Conservation (phyloP, 257 asterid species). For the Solanum sejunctum region DNA sequence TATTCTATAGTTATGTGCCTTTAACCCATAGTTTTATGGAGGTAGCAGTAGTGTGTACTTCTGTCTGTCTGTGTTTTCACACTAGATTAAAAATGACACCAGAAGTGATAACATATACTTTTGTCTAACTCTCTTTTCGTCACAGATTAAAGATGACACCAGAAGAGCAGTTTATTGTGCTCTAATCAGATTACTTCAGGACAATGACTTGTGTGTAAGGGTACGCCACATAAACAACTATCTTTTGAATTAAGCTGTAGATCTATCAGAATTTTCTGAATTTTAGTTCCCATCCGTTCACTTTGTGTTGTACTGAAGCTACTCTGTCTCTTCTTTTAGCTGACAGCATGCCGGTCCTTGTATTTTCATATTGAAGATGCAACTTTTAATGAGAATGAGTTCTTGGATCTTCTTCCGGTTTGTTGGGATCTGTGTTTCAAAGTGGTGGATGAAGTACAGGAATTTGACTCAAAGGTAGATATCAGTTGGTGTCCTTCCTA, state of each 20-base stretch:
- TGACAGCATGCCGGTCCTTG: slow-evolving; percentile 88
- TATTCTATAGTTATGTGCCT: not conserved
- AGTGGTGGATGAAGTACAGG: slow-evolving; percentile 83
- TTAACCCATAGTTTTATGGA: not conserved
- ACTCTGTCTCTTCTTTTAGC: slow-evolving; percentile 28
- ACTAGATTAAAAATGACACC: slow-evolving; percentile 84
- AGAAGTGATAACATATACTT: slow-evolving; percentile 18
- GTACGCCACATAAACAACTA: slow-evolving; percentile 24
- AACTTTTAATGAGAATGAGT: slow-evolving; percentile 76
- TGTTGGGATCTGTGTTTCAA: slow-evolving; percentile 92
- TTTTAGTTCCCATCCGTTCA: not conserved
- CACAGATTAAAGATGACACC: slow-evolving; percentile 81
- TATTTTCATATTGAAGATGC: slow-evolving; percentile 93
- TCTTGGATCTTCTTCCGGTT: slow-evolving; percentile 66
- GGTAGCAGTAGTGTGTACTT: slow-evolving; percentile 3
- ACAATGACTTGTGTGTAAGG: slow-evolving; percentile 82
- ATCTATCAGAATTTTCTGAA: slow-evolving; percentile 4
- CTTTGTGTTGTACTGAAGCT: not conserved
- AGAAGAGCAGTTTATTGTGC: slow-evolving; percentile 88
- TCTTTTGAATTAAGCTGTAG: not conserved
- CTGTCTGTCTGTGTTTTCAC: not conserved
- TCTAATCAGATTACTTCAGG: slow-evolving; percentile 82
- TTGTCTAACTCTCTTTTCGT: not conserved
- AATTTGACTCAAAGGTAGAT: slow-evolving; percentile 85
- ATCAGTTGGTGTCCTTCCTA: not conserved